phyloP scores from a whole-genome alignment of 345 rosid species.

The Toxicodendron radicans region DNA sequence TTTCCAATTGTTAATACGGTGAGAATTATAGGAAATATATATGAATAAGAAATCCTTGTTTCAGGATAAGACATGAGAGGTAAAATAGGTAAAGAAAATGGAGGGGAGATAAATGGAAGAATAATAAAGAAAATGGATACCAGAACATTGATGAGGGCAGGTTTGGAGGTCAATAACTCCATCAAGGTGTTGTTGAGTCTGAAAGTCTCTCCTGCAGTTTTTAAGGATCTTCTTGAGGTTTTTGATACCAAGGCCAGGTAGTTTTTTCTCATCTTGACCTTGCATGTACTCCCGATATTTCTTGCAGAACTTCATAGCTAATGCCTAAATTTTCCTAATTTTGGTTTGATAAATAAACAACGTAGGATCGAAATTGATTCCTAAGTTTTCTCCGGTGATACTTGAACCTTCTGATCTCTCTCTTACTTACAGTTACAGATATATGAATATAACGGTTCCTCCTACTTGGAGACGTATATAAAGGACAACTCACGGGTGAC shows the following conservation, averaged over 20 bases:
- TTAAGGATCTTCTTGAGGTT: constrained; percentile 83
- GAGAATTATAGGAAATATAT: neutral
- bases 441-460: neutral
- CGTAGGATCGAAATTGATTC: neutral
- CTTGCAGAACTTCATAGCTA: constrained; percentile 85
- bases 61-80: neutral
- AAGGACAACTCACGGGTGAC: neutral
- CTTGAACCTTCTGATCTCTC: neutral
- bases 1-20: too few species aligned
- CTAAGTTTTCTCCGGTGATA: neutral
- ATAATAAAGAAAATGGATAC: constrained; percentile 25
- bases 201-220: constrained; percentile 50
- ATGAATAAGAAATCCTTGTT: neutral
- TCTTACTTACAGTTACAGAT: neutral
- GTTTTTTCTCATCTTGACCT: constrained; percentile 49
- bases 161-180: constrained; percentile 26
- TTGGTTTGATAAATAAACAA: neutral
- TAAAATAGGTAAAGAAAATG: neutral
- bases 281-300: constrained; percentile 82
- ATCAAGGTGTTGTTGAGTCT: constrained; percentile 23
- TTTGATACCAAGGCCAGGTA: constrained; percentile 83
- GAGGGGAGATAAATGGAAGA: neutral
- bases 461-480: neutral
- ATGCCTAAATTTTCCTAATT: too few species aligned
- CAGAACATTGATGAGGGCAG: constrained; percentile 64